These are phyloP conservation scores for Yamadazyma phyllophila DNA, from an alignment of 805 yeast species.

Conservation along the genomic window DNA sequence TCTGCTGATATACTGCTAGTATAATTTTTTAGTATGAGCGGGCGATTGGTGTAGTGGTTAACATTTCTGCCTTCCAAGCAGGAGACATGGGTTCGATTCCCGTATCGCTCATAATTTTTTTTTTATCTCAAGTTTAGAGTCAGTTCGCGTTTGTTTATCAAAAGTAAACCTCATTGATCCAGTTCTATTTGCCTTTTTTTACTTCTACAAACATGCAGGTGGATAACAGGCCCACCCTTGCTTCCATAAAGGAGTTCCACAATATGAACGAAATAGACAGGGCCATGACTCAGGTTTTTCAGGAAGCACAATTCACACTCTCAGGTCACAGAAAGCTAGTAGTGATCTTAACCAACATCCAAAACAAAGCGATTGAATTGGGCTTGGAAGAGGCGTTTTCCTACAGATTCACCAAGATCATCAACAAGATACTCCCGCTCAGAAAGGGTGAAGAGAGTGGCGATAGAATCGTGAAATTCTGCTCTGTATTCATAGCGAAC, in stretches of 20 bases:
- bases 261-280: conserved; percentile 22
- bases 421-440: conserved; percentile 64
- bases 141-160: too few relatives aligned
- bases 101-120: conserved; percentile 73
- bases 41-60: conserved; percentile 92
- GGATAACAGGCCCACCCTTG: conserved; percentile 5
- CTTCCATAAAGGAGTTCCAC: conserved; percentile 3
- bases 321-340: conserved; percentile 78
- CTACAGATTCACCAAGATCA: conserved; percentile 54
- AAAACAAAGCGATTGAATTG: conserved; percentile 51
- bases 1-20: too few relatives aligned
- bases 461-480: conserved; percentile 71
- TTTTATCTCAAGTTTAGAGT: conserved; percentile 12
- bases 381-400: conserved; percentile 59
- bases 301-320: conserved; percentile 70
- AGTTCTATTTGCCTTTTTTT: background rate
- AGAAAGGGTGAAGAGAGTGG: conserved; percentile 71
- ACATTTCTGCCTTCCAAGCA: conserved; percentile 93
- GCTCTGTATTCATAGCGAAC: conserved; percentile 55
- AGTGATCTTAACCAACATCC: conserved; percentile 58
- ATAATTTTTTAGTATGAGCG: conserved; percentile 23
- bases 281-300: conserved; percentile 68
- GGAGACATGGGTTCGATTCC: conserved; percentile 94
- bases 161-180: background rate
- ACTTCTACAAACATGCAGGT: background rate